Conservation (phyloP, 1,284 basidiomycete species). For the Sporisorium graminicola region DNA sequence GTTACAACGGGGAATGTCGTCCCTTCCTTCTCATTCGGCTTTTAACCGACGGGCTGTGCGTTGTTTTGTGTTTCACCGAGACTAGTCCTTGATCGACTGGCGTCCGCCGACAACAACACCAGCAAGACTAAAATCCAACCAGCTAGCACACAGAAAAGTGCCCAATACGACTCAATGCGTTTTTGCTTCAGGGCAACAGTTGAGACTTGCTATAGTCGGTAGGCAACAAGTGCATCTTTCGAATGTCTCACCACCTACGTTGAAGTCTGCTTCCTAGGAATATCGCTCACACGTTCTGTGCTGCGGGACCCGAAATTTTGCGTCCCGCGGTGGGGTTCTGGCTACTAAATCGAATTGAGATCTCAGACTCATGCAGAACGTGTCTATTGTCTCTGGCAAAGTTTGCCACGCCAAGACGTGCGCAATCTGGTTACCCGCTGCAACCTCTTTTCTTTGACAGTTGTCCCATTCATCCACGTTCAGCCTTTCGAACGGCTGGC, state of each 20-base stretch:
- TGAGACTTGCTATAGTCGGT: no score
- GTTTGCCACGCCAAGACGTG: neutral
- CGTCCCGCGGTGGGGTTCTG: no score
- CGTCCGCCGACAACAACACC: neutral
- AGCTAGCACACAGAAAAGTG: neutral
- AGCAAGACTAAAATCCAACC: neutral
- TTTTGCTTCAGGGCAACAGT: no score
- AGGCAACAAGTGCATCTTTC: no score
- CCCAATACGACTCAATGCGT: neutral
- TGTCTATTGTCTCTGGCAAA: neutral
- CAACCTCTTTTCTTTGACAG: constrained; percentile 4
- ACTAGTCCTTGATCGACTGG: constrained; percentile 7
- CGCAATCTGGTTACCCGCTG: neutral
- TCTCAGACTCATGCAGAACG: neutral
- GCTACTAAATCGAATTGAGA: no score
- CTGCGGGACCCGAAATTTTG: no score
- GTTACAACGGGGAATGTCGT: neutral
- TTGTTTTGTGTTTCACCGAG: neutral
- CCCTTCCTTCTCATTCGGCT: no score
- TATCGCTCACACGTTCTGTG: no score
- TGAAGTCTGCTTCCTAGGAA: no score
- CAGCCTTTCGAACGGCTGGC: no score
- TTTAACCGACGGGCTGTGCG: neutral
- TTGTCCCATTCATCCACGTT: neutral
- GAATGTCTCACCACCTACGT: no score